These are phyloP conservation scores for Terana coerulea DNA, from an alignment of 768 basidiomycete genomes.

Conservation along the genomic window DNA sequence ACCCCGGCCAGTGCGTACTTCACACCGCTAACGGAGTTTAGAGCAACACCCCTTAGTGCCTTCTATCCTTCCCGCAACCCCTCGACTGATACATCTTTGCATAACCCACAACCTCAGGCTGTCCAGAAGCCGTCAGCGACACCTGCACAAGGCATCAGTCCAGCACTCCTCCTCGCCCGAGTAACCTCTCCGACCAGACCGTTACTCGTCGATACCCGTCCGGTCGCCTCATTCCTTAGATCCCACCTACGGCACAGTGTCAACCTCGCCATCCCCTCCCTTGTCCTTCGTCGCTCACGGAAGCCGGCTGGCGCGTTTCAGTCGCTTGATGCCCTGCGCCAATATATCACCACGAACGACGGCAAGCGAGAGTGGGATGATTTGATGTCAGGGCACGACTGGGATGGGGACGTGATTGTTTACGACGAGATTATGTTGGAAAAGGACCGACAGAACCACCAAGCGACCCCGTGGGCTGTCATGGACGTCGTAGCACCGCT, in stretches of 20 bases:
- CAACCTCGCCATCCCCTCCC: constrained; percentile 84
- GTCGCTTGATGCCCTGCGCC: constrained; percentile 63
- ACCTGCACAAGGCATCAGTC: constrained; percentile 33
- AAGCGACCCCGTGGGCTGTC: constrained; percentile 66
- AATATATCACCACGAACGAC: constrained; percentile 78
- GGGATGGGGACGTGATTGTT: constrained; percentile 76
- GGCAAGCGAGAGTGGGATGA: constrained; percentile 72
- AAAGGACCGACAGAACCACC: constrained; percentile 51
- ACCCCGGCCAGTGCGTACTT: constrained; percentile 42
- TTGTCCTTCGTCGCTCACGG: constrained; percentile 82
- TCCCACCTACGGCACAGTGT: constrained; percentile 67
- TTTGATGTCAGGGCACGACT: constrained; percentile 47
- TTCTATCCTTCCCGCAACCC: constrained; percentile 24
- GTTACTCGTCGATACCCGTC: constrained; percentile 80
- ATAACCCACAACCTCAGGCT: constrained; percentile 11
- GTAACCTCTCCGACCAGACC: constrained; percentile 50
- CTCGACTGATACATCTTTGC: constrained; percentile 19
- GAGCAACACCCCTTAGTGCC: constrained; percentile 27
- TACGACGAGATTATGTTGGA: constrained; percentile 78
- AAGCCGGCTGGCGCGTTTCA: constrained; percentile 68
- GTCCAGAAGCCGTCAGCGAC: constrained; percentile 19
- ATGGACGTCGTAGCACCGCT: constrained; percentile 61
- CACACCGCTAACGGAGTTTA: constrained; percentile 44
- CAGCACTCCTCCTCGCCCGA: constrained; percentile 44
- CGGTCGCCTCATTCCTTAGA: constrained; percentile 58